phyloP scores from a whole-genome alignment of 495 filamentous ascomycete species.

The Glonium stellatum region DNA sequence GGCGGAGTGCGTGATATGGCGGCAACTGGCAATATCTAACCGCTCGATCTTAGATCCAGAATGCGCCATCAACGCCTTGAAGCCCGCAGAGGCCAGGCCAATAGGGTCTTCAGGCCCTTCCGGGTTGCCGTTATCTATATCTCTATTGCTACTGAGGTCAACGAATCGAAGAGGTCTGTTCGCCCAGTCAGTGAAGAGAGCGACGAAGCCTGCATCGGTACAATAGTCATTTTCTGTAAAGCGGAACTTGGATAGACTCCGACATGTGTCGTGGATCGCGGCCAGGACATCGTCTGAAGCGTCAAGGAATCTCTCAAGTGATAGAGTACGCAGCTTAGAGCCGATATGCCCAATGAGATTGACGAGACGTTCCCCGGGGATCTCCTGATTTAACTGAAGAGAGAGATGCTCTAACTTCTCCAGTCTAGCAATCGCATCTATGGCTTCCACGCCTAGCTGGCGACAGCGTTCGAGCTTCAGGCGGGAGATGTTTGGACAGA shows the following conservation, averaged over 20 bases:
- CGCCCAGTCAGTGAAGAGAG: constrained; percentile 67
- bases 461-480: constrained; percentile 65
- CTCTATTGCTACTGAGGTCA: constrained; percentile 67
- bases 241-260: constrained; percentile 62
- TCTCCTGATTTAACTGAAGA: constrained; percentile 52
- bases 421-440: constrained; percentile 50
- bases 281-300: constrained; percentile 36
- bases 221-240: constrained; percentile 66
- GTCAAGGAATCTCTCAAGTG: constrained; percentile 49
- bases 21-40: constrained; percentile 70
- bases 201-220: constrained; percentile 61
- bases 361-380: constrained; percentile 50
- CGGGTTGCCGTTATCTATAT: constrained; percentile 63
- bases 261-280: constrained; percentile 62
- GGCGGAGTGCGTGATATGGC: constrained; percentile 61
- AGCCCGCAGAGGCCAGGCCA: constrained; percentile 66
- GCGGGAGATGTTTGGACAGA: constrained; percentile 58
- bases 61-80: constrained; percentile 76
- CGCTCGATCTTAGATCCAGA: constrained; percentile 56
- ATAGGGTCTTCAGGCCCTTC: constrained; percentile 49
- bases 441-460: constrained; percentile 42
- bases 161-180: constrained; percentile 61
- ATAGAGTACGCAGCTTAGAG: constrained; percentile 59
- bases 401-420: constrained; percentile 62
- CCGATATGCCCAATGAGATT: constrained; percentile 56